Evolutionary conservation across 345 rosid genomes (phyloP), one percentile per base, ranked within the genome.

Genomic region (Boechera divaricarpa): DNA sequence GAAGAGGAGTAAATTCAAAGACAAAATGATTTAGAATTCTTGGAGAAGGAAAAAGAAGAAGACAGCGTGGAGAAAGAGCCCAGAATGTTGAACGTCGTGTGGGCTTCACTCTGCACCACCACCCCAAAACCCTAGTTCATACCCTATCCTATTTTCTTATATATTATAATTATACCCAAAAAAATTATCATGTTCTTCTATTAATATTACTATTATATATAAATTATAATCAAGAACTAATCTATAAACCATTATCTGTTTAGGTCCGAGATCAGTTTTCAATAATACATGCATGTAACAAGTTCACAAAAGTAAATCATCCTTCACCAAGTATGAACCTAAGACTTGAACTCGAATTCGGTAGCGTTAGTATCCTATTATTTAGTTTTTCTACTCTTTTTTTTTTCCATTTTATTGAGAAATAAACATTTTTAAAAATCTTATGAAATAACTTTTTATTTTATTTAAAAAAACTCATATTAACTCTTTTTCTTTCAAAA

Each of bases 21-120:
- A 93, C 98, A 91, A 90, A 89, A 91, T 94, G 87, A 94, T 94
- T 91, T 91, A 89, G 77, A 64, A 84, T 86, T 83, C 93, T 87
- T 84, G 90, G 97, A 87, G 87, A 83, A 82, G 82, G 84, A 80
- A 87, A 86, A 82, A 82, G 72, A 85, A 83, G 89, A 71, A 66
- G 81, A 78, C 81, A 87, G 91, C 89, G 89, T 91, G 93, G 91
- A 72, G 77, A 84, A 79, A 80, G 85, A 79, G 85, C 87, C 83
- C 86, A 81, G 83, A 80, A 81, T 79, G 72, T 86, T 81, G 86
- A 85, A 85, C 79, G 88, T 80, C 87, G 90, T 87, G 88, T 88
- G 92, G 90, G 83, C 75, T 69, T 80, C 72, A 69, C 79, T 75
- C 82, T 74, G 73, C 76, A 61, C 79, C 60, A 69, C 56, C 76